Evolutionary conservation across 305 asterid species (phyloP), one percentile per base, ranked within the genome.

Genomic region (Solanum hybrid): DNA sequence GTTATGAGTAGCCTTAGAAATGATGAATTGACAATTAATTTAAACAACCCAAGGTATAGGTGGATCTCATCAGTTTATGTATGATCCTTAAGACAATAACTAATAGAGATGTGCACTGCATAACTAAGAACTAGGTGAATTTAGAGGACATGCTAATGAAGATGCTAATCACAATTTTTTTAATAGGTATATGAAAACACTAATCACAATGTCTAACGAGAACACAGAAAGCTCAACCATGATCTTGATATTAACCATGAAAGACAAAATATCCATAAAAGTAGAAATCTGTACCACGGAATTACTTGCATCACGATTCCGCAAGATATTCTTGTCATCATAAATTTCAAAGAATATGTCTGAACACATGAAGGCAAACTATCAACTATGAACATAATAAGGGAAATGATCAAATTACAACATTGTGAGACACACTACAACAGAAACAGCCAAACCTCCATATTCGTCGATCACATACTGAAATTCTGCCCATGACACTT

Each of bases 401-500:
- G 33, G 88, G 51, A 32, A 85, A 85, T 29, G 88, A 57, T 51
- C 78, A 57, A 57, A 85, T 85, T 85, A 85, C 78, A 57, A 22
- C 33, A 85, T 4, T 32, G 88, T 22, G 51, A 32, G 31, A 10
- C 29, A 90, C 39, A 24, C 75, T 41, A 27, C 68, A 39, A 90
- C 32, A 51, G 41, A 86, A 90, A 89, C 13, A 89, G 89, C 15
- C 94, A 82, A 91, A 96, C 98, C 98, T 95, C 98, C 98, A 89
- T 91, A 95, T 87, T 93, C 96, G 90, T 96, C 98, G 15, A 94
- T 91, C 89, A 93, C 94, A 83, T 95, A 96, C 87, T 90, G 94
- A 93, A 93, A 93, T 82, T 96, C 97, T 68, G 94, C 95, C 98
- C 98, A 96, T 5, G 98, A 92, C 89, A 94, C 93, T 79, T 95